Base-by-base conservation (phyloP, 495 filamentous ascomycete species). In the Talaromyces adpressus region DNA sequence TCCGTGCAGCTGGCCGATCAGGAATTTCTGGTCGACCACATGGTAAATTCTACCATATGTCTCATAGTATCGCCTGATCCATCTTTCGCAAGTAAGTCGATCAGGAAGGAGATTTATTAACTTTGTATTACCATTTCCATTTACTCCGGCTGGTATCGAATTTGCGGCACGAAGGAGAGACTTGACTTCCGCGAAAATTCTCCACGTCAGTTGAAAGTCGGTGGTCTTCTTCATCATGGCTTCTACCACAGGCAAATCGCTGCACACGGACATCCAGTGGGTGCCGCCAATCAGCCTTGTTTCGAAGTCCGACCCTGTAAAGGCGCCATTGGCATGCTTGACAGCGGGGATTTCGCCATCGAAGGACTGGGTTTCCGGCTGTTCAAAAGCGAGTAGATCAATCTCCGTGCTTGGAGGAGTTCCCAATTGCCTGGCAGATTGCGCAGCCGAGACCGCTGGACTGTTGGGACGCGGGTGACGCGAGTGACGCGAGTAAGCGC, bases 21-120 rank as follows among this genome's bases (percentile, higher is more conserved):
- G 51, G 51, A 22, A 53, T 18, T 53, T 53, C 18, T 53, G 51
- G 51, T 27, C 51, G 51, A 53, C 14, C 25, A 53, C 25, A 11
- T 53, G 51, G 18, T 53, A 53, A 5, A 53, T 23, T 53, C 51
- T 53, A 53, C 51, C 51, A 53, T 53, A 53, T 53, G 51, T 53
- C 25, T 53, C 51, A 16, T 27, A 53, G 25, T 12, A 53, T 53
- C 51, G n/a, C 51, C 51, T 22, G 6, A 53, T 53, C 51, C 51
- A 53, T 27, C 14, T 23, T 53, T 53, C 36, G 36, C 36, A 41
- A 9, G 36, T 41, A 3, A 9, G 3, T 41, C 36, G 36, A 41
- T 41, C 36, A 9, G 36, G 36, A 41, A 41, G 36, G 12, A 41
- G 11, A 41, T 41, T 1, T 9, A 14, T 4, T 16, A 41, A 5